Conservation (phyloP, 2,329 filamentous ascomycete genomes). For the Diaporthe nobilis region DNA sequence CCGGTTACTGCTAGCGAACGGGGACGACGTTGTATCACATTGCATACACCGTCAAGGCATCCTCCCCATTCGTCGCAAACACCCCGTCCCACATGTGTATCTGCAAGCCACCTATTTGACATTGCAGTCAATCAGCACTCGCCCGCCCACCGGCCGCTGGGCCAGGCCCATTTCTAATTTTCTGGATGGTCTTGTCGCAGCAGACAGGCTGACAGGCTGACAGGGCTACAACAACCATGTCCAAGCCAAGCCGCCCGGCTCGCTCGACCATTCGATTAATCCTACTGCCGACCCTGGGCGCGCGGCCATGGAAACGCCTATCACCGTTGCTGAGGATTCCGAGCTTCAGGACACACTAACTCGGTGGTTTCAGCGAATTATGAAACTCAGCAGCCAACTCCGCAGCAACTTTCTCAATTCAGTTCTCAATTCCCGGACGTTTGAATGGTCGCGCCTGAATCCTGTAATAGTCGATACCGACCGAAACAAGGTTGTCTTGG, state of each 20-base stretch:
- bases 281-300: background rate
- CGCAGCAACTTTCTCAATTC: background rate
- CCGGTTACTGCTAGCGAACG: slow-evolving; percentile 36
- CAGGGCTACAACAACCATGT: slow-evolving; percentile 43
- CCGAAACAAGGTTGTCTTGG: background rate
- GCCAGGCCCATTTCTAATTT: background rate
- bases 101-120: slow-evolving; percentile 39
- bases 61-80: slow-evolving; percentile 36
- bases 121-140: slow-evolving; percentile 32
- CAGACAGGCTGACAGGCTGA: background rate
- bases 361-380: slow-evolving; percentile 18
- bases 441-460: background rate
- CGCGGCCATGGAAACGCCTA: background rate
- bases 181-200: background rate
- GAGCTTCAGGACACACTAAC: background rate
- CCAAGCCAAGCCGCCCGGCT: background rate
- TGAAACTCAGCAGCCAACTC: background rate
- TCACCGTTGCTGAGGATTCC: background rate
- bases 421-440: background rate
- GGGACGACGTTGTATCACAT: slow-evolving; percentile 23
- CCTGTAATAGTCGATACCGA: background rate
- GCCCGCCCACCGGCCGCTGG: slow-evolving; percentile 1
- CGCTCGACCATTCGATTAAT: background rate
- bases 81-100: slow-evolving; percentile 30
- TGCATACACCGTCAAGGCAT: slow-evolving; percentile 21